Percentiles rank a stretch among this genome's conserved stretches.
phyloP scores from a whole-genome alignment of 2,329 filamentous ascomycete genomes.

The Diaporthe amygdali region DNA sequence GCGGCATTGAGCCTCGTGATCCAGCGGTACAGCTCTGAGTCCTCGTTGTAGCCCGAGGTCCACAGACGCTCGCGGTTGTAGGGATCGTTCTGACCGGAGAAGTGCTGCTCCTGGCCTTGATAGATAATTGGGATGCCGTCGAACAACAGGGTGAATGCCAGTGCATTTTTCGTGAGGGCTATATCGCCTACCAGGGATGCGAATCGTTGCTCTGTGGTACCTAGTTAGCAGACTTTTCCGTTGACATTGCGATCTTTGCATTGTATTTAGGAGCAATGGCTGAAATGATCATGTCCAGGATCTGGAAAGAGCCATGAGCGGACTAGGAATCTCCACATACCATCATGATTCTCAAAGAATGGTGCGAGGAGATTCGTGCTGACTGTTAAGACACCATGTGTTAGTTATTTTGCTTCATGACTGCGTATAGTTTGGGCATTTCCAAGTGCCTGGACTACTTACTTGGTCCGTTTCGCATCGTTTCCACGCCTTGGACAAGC shows the following conservation, averaged over 20 bases:
- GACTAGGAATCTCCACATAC: background rate
- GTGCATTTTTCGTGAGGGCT: background rate
- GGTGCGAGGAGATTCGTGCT: background rate
- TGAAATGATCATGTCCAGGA: background rate
- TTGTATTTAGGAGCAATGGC: background rate
- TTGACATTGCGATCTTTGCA: background rate
- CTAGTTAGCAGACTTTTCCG: background rate
- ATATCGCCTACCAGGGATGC: background rate
- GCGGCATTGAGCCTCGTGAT: slow-evolving; percentile 41
- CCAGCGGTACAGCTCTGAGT: slow-evolving; percentile 52
- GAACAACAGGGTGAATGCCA: slow-evolving; percentile 10
- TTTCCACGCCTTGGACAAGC: background rate
- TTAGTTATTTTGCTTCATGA: background rate
- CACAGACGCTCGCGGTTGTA: slow-evolving; percentile 65
- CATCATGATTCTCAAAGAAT: background rate
- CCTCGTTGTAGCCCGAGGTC: slow-evolving; percentile 54
- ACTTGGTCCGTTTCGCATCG: background rate
- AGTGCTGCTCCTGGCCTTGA: slow-evolving; percentile 69
- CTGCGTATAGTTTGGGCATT: rapidly evolving
- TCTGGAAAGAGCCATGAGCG: rapidly evolving
- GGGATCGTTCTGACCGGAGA: slow-evolving; percentile 50
- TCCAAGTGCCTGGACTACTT: background rate
- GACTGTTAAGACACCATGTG: background rate
- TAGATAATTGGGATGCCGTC: slow-evolving; percentile 70
- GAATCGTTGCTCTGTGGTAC: background rate